Base-by-base conservation (phyloP, 1,284 basidiomycete species). In the Tilletia indica region DNA sequence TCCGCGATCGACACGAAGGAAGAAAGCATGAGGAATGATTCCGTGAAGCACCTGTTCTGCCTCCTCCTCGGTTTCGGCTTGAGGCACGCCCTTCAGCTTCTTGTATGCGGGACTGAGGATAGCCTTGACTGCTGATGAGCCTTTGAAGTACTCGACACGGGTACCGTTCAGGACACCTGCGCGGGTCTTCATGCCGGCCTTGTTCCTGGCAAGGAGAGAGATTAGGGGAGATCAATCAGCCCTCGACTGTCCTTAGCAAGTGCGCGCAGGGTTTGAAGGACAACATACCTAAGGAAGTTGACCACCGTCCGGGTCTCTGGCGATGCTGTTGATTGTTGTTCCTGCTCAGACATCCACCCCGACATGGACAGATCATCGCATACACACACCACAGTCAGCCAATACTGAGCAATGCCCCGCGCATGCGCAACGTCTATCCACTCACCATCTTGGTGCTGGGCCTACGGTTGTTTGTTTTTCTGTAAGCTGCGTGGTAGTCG, bases 131-230 rank as follows among this genome's bases (percentile, higher is more conserved):
- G 96, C 82, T 3, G 78, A 72, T 5, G 76, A 78, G 25, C 82
- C 96, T 87, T 96, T 98, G 88, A 99, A 99, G 87, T 98, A 98
- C 85, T 98, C 96, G 71, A 95, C 88, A 66, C 96, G 91, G 85
- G 97, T 97, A 49, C 96, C 97, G 80, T 93, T 93, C 81, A 98
- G 86, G 6, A 94, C 91, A 49, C 96, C 96, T 3, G 92, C 90
- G 75, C 93, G 89, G 71, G 91, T 90, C 87, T 97, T 97, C 81
- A 97, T 90, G 14, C 93, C 93, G 38, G 93, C 88, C 63, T 79
- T 82, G 73, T 76, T 78, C 68, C 82, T 49, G 42, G 8, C 4
- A 4, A 47, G 38, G 16, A 47, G 66, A 47, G 66, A 47, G 42
- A 25, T 38, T 2, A 12, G 16, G 36, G 47, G 31, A 8, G 21